Evolutionary conservation across 345 rosid genomes (phyloP), one percentile per base, ranked within the genome.

Genomic region (Tarenaya hassleriana): DNA sequence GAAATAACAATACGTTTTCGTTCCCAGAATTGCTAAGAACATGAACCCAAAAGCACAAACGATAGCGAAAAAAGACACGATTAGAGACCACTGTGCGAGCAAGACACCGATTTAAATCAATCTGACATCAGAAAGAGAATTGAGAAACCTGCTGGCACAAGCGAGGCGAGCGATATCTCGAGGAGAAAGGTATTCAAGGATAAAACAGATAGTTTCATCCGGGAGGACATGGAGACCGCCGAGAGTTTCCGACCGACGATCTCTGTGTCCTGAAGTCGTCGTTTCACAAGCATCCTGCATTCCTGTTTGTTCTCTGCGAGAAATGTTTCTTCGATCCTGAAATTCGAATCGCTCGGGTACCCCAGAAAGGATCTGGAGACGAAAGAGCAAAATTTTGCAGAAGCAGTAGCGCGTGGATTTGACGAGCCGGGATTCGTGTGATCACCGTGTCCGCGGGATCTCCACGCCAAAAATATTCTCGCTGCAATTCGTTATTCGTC

Each of bases 131-230:
- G n/a, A 39, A 4, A 37, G 16, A 34, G 11, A 9, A 39, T 38
- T 1, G 37, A 49, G 29, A 32, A 38, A 90, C 98, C 98, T 90
- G 96, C 98, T 90, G 50, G 80, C 92, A 55, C 98, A 82, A 58
- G 96, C 67, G 60, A 87, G 75, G 34, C 82, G 80, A 62, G 82
- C 85, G 53, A 84, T 69, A 13, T 90, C 96, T 15, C 79, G 82
- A 33, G 87, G 91, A 62, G 73, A 34, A 62, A 90, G 89, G 45
- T 14, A 31, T 18, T 82, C 86, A 59, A 90, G 57, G 59, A 84
- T 73, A 31, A 79, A 34, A 47, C 83, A 80, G 61, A 84, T 55
- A 7, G 86, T 55, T 41, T 90, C 96, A 41, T 90, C 98, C 29
- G 96, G 83, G 12, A 90, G 80, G 43, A 72, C 72, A 19, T 52